Base-by-base conservation (phyloP, 2,329 filamentous ascomycete genomes). In the Fusarium sp. region DNA sequence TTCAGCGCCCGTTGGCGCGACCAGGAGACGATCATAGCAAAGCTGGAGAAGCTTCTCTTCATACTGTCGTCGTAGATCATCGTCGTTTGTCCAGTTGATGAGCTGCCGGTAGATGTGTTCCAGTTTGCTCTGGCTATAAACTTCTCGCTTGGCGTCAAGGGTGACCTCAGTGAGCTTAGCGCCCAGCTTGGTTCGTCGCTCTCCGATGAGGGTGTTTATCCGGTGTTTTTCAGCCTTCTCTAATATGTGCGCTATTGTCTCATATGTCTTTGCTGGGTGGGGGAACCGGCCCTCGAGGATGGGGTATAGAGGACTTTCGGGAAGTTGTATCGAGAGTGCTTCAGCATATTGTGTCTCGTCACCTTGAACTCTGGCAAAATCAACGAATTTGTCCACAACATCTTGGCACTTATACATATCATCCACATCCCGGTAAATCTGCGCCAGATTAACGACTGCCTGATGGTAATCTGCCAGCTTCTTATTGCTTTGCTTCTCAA, bases 41-140 rank as follows among this genome's bases (percentile, higher is more conserved):
- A 95, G 89, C 69, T 92, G 88, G 6, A 99, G 82, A 17, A 98
- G 85, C 81, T 95, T 98, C 80, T 98, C 95, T 79, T 99, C 97
- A 69, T 95, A 97, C 40, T 88, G 87, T 40, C 95, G 90, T 48
- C 96, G 89, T 37, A 94, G 79, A 26, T 95, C 93, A 77, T 99
- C 96, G 75, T 98, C 94, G 62, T 85, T 89, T 13, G 92, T 91
- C 96, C 96, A 99, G 78, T 97, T 91, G 77, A 98, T 95, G 54
- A 98, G 87, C 55, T 94, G 88, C 61, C 89, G 89, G 78, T 97
- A 98, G 48, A 97, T 83, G 38, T 90, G 84, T 75, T 95, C 94
- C n/a, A 99, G 83, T 64, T 90, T 87, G 80, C 94, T 97, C 67
- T 89, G 86, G 33, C 84, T 85, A 71, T 93, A 91, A 2, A 98